Evolutionary conservation across 805 yeast genomes (phyloP).

Genomic region (Lachancea kluyveri): DNA sequence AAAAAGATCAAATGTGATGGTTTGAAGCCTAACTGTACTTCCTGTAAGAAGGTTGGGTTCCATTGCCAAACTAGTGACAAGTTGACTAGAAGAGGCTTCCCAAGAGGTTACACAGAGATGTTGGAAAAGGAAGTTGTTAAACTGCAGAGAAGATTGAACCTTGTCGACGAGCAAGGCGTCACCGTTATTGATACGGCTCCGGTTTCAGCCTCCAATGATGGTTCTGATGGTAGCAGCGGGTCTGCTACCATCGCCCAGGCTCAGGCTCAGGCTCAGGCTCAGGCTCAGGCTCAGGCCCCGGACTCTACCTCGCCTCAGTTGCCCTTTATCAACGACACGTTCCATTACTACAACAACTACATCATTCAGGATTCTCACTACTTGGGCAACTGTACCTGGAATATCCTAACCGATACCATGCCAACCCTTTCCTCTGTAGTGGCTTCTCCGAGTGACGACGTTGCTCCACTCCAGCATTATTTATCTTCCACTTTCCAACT

Average conservation of each 20-base stretch:
- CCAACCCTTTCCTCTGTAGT: conserved; percentile 2
- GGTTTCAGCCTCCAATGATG: too few relatives aligned
- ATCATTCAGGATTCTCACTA: conserved; percentile 10
- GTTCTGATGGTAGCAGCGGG: not conserved
- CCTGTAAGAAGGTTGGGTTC: conserved; percentile 59
- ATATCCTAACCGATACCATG: conserved; percentile 9
- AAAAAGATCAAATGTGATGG: conserved; percentile 78
- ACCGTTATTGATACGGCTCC: conserved; percentile 3
- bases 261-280: not conserved
- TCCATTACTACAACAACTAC: conserved; percentile 20
- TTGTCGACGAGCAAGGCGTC: conserved; percentile 1
- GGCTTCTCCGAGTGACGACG: too few relatives aligned
- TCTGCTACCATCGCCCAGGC: not conserved
- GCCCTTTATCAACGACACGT: conserved; percentile 25
- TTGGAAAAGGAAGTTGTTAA: conserved; percentile 56
- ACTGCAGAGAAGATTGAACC: conserved; percentile 40
- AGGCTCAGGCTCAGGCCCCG: not conserved
- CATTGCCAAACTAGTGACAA: conserved; percentile 70
- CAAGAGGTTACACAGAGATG: conserved; percentile 75
- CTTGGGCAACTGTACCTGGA: conserved; percentile 26
- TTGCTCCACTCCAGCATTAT: too few relatives aligned
- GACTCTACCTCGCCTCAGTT: conserved; percentile 6
- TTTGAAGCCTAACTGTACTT: conserved; percentile 56
- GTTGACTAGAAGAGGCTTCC: conserved; percentile 69
- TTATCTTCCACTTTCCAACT: conserved; percentile 9